Evolutionary conservation across 192 early-diverging fungal species (phyloP).

Genomic region (Coemansia sp.): DNA sequence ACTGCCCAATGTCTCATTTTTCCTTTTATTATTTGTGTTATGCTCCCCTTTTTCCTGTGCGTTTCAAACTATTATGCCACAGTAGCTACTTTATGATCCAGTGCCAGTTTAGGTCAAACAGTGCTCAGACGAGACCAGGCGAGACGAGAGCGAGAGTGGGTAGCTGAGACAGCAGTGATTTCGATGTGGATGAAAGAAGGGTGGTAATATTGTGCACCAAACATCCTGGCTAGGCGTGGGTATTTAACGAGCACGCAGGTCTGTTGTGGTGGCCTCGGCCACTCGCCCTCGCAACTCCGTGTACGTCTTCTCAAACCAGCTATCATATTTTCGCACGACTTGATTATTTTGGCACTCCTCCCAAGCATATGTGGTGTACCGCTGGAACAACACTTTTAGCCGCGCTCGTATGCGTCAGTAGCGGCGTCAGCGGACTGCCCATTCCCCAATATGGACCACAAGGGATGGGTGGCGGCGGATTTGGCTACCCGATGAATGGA

Average conservation of each 20-base stretch:
- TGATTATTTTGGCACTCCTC: not conserved
- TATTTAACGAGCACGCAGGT: not conserved
- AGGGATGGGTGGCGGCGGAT: constrained; percentile 30
- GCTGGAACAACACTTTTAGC: not conserved
- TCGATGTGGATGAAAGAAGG: not conserved
- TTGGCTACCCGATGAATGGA: constrained; percentile 16
- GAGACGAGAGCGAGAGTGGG: no score
- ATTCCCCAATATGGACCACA: constrained; percentile 32
- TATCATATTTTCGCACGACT: not conserved
- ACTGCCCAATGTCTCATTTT: not conserved
- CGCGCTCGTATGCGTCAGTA: constrained; percentile 5
- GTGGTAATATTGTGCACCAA: not conserved
- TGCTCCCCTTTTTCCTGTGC: not conserved
- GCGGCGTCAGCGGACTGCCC: constrained; percentile 6
- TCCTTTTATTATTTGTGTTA: not conserved
- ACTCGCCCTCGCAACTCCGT: not conserved
- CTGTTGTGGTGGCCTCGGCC: not conserved
- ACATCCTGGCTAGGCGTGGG: not conserved
- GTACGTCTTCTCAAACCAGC: not conserved
- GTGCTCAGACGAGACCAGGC: not conserved
- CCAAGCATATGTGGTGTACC: constrained; percentile 1
- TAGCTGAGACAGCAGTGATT: not conserved
- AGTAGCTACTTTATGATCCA: not conserved
- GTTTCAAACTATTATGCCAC: not conserved
- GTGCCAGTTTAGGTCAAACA: not conserved